Base-by-base conservation (phyloP, 108 stramenopile genomes). In the Parietichytrium sp. region DNA sequence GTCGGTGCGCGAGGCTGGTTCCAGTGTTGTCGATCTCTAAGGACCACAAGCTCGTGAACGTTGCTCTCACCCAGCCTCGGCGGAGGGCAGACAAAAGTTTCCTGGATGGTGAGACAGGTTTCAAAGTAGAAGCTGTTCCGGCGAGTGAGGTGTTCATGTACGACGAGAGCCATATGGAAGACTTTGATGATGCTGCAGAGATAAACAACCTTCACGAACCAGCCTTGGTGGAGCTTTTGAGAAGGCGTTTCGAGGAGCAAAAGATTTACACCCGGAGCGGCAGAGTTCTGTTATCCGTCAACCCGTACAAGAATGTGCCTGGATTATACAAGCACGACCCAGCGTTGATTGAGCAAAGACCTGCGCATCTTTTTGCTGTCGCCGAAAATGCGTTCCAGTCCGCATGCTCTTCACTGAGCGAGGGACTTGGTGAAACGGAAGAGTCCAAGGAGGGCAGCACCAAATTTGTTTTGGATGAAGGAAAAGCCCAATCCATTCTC, bases 131-230 rank as follows among this genome's bases (percentile, higher is more conserved):
- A n/a, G n/a, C n/a, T n/a, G n/a, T n/a, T n/a, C n/a, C n/a, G n/a
- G 61, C 42, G 20, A 20, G 38, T 38, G 38, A 72, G 0, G 42
- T 45, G 10, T 48, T 78, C 1, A n/a, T 23, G 10, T 78, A 48
- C 25, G 29, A 48, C 48, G 10, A 10, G 8, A 20, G 45, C 78
- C 78, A 78, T 45, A 42, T 84, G 3, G 16, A 52, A 10, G 88
- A 88, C 82, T 80, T 79, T 45, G 80, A 90, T 49, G 90, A 90
- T 30, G 79, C 86, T 3, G 81, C 84, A 3, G 20, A 61, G 12
- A 49, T 85, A 20, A 27, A 51, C 47, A 38, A 85, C 61, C 30
- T 85, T 13, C 84, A 85, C 55, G 84, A 85, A 36, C 51, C 79
- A 23, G 51, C 79, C 6, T 29, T 80, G 15, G 51, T 80, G 26